These are phyloP conservation scores for Phialophora expanda DNA, from an alignment of 2,329 filamentous ascomycete species.

Conservation along the genomic window DNA sequence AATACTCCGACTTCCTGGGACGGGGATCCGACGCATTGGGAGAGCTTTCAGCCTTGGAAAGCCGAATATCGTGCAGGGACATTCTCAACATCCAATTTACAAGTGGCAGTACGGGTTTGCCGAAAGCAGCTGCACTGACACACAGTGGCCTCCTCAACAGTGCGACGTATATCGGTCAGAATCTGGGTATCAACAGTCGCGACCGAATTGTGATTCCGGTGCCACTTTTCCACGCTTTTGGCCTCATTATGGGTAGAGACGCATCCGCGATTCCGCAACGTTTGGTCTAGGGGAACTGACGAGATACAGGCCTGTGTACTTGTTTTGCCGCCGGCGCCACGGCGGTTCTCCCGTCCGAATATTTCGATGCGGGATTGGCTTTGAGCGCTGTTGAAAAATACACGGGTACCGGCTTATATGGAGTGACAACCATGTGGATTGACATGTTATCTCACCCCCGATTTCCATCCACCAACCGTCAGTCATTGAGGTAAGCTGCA, in stretches of 20 bases:
- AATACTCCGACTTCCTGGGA: too few relatives aligned
- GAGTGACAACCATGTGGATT: slow-evolving; percentile 25
- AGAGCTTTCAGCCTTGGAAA: too few relatives aligned
- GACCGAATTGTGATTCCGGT: slow-evolving; percentile 73
- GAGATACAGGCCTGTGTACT: slow-evolving; percentile 1
- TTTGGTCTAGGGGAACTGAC: too few relatives aligned
- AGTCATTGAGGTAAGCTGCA: slow-evolving; percentile 8
- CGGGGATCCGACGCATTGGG: too few relatives aligned
- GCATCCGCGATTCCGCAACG: background rate
- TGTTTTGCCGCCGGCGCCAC: slow-evolving; percentile 62
- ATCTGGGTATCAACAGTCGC: slow-evolving; percentile 75
- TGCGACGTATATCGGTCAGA: slow-evolving; percentile 76
- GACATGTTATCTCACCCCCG: background rate
- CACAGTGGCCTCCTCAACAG: slow-evolving; percentile 89
- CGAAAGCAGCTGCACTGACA: slow-evolving; percentile 86
- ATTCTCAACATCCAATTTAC: slow-evolving; percentile 67
- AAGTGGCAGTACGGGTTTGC: slow-evolving; percentile 85
- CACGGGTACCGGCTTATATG: slow-evolving; percentile 47
- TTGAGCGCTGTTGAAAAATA: slow-evolving; percentile 51
- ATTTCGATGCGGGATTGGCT: slow-evolving; percentile 78
- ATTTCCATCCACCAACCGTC: background rate
- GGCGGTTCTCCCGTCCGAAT: slow-evolving; percentile 84
- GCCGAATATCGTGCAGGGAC: background rate
- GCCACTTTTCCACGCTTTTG: slow-evolving; percentile 73
- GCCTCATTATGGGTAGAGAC: slow-evolving; percentile 83